These are phyloP conservation scores for Ceratobasidium sp. DNA, from an alignment of 1,284 basidiomycete genomes.

Conservation along the genomic window DNA sequence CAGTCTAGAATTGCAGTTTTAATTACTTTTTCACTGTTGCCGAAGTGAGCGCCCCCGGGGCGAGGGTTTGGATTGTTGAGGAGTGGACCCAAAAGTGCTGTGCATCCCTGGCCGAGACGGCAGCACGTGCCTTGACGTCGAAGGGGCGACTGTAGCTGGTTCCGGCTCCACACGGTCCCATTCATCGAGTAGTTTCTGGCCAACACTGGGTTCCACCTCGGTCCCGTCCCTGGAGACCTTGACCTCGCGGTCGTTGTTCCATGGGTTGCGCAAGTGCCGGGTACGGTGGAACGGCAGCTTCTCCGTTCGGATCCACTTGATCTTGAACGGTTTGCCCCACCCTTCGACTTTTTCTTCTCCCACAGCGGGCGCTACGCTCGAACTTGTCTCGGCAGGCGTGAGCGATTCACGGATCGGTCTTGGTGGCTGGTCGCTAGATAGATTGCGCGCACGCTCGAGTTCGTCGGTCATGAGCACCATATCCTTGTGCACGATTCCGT, in stretches of 20 bases:
- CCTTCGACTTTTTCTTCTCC: constrained; percentile 54
- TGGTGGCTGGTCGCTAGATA: constrained; percentile 1
- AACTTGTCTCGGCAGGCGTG: constrained; percentile 24
- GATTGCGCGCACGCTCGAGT: constrained; percentile 36
- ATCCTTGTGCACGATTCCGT: constrained; percentile 53
- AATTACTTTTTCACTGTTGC: constrained; percentile 20
- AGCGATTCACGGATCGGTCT: constrained; percentile 23
- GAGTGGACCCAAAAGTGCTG: constrained; percentile 13
- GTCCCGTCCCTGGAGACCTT: constrained; percentile 94
- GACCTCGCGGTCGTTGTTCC: constrained; percentile 91
- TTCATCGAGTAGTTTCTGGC: constrained; percentile 76
- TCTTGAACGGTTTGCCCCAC: constrained; percentile 82
- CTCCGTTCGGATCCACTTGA: constrained; percentile 85
- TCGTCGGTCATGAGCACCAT: constrained; percentile 47
- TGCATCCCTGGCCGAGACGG: constrained; percentile 31
- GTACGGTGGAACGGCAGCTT: constrained; percentile 82
- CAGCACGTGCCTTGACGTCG: not conserved
- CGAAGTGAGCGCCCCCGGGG: not conserved
- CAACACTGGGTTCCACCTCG: constrained; percentile 87
- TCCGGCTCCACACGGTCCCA: constrained; percentile 63
- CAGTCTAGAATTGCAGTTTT: not conserved
- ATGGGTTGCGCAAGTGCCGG: constrained; percentile 86
- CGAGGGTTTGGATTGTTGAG: constrained; percentile 1
- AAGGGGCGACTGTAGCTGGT: not conserved
- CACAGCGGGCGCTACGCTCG: constrained; percentile 12